Base-by-base conservation (phyloP, 768 basidiomycete genomes). In the Agaricus blazei region DNA sequence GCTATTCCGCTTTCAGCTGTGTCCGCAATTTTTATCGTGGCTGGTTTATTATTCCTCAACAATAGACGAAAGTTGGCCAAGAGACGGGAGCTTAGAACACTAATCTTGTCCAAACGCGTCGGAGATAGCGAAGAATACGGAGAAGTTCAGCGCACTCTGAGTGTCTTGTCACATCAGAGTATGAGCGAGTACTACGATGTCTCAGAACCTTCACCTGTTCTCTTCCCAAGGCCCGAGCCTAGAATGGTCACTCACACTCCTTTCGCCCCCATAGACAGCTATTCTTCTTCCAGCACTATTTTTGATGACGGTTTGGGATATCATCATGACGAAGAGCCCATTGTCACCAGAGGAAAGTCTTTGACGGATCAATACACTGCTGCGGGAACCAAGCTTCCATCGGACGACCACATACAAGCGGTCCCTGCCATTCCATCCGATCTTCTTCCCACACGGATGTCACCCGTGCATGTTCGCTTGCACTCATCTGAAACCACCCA, bases 1-100 rank as follows among this genome's bases (percentile, higher is more conserved):
- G 70, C 68, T 7, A 63, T 73, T 23, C 73, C 72, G 2, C 62
- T 73, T 8, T 69, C 71, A 14, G 60, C 68, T 43, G 61, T 72
- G 27, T 64, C 66, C 9, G 66, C 61, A 9, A 64, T 73, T 38
- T 49, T 71, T 5, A 42, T 74, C 6, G 48, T 71, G 12, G 70
- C 70, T 2, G 51, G 61, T 9, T 56, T 58, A 27, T 57, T 73
- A 24, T 64, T 65, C 6, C 49, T 72, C 41, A 64, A 63, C 9
- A 67, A 66, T 43, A 64, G 65, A 28, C 62, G 67, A 15, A 68
- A 64, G 51, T 57, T 63, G 9, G 52, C 54, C 29, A 48, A 59
- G 28, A 51, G 48, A 15, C 54, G 31, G 3, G 58, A 66, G 23
- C 46, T 60, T 3, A 62, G 64, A 54, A 64, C 63, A 46, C 57